phyloP scores from a whole-genome alignment of 441 rosid species.

The Kokia cookei region DNA sequence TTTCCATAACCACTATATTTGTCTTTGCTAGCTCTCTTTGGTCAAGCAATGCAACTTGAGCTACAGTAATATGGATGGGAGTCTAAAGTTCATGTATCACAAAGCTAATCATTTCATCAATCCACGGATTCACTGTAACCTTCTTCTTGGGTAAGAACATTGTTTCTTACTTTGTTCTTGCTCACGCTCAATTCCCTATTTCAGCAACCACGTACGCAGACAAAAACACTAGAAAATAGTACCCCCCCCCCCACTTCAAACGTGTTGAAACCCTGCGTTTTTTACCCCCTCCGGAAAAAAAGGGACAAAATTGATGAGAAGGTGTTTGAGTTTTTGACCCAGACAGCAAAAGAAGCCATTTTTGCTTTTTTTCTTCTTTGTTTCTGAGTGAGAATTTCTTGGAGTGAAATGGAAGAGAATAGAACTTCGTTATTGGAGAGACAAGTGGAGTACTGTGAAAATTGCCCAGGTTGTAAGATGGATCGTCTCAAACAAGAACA shows the following conservation, averaged over 20 bases:
- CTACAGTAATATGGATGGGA: neutral
- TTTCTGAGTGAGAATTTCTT: neutral
- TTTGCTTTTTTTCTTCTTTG: neutral
- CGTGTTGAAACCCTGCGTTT: neutral
- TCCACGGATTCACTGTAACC: neutral
- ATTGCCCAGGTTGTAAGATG: constrained; percentile 39
- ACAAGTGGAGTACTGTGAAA: constrained; percentile 15
- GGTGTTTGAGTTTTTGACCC: neutral
- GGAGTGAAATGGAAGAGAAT: constrained; percentile 10
- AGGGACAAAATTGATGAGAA: neutral
- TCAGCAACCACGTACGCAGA: neutral
- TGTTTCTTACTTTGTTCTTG: neutral
- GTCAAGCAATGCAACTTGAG: neutral
- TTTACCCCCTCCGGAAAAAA: neutral
- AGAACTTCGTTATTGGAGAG: constrained; percentile 18
- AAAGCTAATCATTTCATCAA: neutral
- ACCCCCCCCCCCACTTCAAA: neutral
- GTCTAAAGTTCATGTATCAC: neutral
- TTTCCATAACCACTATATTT: neutral
- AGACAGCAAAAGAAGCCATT: neutral
- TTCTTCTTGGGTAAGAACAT: neutral
- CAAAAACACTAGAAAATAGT: neutral
- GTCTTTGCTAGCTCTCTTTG: neutral
- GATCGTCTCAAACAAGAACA: constrained; percentile 28
- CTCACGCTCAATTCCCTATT: neutral